phyloP scores from a whole-genome alignment of 2,329 filamentous ascomycete species.

The Emmonsiellopsis sp. region DNA sequence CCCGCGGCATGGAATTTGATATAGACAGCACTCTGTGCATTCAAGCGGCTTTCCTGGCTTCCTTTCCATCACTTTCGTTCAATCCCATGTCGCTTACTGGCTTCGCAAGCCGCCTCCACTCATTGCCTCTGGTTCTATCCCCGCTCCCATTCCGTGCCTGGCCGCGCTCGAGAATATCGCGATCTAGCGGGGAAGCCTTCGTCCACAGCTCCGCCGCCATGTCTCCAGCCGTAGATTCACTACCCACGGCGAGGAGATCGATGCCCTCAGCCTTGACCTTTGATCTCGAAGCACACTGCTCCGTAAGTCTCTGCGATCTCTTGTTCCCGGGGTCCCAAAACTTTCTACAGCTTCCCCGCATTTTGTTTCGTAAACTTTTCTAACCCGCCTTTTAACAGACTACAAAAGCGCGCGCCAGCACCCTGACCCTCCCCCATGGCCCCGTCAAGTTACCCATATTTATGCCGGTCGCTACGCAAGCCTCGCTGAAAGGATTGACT shows the following conservation, averaged over 20 bases:
- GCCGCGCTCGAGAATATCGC: no score
- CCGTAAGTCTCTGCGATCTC: conserved; percentile 45
- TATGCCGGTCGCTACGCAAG: conserved; percentile 97
- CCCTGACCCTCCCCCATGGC: conserved; percentile 82
- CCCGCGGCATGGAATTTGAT: no score
- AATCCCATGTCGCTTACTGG: no score
- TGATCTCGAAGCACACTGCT: conserved; percentile 68
- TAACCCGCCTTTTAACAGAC: conserved; percentile 48
- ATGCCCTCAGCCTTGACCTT: conserved; percentile 61
- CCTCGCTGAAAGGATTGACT: conserved; percentile 87
- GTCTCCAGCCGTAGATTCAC: neutral
- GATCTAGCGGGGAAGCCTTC: neutral
- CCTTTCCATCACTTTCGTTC: no score
- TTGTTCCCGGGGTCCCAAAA: no score
- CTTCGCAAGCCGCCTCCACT: no score
- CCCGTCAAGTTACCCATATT: conserved; percentile 85
- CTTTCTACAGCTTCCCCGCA: no score
- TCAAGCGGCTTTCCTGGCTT: no score
- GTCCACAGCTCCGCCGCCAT: neutral
- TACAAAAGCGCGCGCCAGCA: conserved; percentile 85
- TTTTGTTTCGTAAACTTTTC: neutral
- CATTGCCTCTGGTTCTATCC: no score
- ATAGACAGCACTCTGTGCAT: no score
- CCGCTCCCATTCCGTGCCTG: no score
- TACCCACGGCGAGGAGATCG: conserved; percentile 15